These are phyloP conservation scores for Leptomonas pyrrhocoris DNA, from an alignment of 208 protist genomes.

Conservation along the genomic window DNA sequence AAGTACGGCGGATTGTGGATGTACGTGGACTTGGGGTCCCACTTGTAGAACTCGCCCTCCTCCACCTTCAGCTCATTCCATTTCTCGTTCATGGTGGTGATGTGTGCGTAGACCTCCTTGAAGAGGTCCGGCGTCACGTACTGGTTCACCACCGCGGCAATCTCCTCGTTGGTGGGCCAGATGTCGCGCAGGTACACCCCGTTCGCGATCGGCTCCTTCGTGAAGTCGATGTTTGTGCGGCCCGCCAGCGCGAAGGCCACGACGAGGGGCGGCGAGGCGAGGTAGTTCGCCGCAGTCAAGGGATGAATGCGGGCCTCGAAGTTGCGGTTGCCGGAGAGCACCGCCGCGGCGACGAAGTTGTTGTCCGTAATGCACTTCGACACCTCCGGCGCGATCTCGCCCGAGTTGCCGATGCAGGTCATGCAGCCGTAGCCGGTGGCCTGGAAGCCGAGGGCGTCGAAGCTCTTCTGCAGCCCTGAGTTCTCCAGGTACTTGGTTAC, in stretches of 20 bases:
- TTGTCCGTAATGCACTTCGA: conserved; percentile 93
- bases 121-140: conserved; percentile 92
- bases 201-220: conserved; percentile 87
- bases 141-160: conserved; percentile 73
- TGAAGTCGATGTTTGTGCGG: conserved; percentile 95
- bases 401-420: conserved; percentile 97
- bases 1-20: conserved; percentile 97
- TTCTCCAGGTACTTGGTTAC: conserved; percentile 94
- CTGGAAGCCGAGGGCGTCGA: conserved; percentile 92
- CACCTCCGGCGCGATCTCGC: conserved; percentile 89
- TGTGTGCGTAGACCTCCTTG: conserved; percentile 89
- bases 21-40: conserved; percentile 95
- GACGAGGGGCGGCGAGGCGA: conserved; percentile 95
- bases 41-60: conserved; percentile 91
- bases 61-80: conserved; percentile 94
- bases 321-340: conserved; percentile 97
- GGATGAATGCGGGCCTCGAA: conserved; percentile 97
- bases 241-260: conserved; percentile 96
- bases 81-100: conserved; percentile 87
- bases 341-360: conserved; percentile 93
- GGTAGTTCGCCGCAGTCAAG: conserved; percentile 94
- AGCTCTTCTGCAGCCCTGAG: conserved; percentile 81
- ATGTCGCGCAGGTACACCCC: conserved; percentile 96
- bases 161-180: conserved; percentile 94
- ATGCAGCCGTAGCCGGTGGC: conserved; percentile 96